Percentiles rank a stretch among this genome's conserved stretches.
Conservation (phyloP, 139 green algal genomes). For the Edaphochlamys debaryana region DNA sequence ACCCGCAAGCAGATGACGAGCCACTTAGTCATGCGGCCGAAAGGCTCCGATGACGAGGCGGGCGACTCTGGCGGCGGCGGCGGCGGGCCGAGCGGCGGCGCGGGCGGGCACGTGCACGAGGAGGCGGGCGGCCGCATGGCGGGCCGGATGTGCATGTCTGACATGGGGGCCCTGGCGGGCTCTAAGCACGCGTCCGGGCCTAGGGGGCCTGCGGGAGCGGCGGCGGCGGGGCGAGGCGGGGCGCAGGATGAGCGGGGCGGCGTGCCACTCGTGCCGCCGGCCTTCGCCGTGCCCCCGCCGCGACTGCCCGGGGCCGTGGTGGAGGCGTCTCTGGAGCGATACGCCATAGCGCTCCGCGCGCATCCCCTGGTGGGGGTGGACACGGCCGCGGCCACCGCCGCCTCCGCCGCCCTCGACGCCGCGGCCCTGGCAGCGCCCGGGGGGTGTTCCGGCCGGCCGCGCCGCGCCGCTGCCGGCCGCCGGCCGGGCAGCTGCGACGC, state of each 20-base stretch:
- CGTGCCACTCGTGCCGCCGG: conserved; percentile 4
- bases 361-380: conserved; percentile 21
- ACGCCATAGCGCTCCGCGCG: neutral
- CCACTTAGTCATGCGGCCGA: conserved; percentile 57
- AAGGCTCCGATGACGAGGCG: neutral
- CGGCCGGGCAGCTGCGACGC: neutral
- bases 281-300: neutral
- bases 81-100: too few relatives aligned
- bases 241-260: neutral
- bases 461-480: too few relatives aligned
- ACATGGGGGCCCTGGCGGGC: neutral
- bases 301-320: neutral
- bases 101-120: too few relatives aligned
- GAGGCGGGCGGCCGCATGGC: conserved; percentile 17
- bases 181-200: neutral
- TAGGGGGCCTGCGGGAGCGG: neutral
- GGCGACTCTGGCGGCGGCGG: too few relatives aligned
- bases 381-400: neutral
- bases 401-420: neutral
- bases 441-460: too few relatives aligned
- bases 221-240: neutral
- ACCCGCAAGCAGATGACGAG: conserved; percentile 58
- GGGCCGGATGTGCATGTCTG: conserved; percentile 9
- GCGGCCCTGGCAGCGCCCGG: too few relatives aligned
- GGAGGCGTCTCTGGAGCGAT: conserved; percentile 1